phyloP scores from a whole-genome alignment of 2,329 filamentous ascomycete genomes.

The Alternaria viburni region DNA sequence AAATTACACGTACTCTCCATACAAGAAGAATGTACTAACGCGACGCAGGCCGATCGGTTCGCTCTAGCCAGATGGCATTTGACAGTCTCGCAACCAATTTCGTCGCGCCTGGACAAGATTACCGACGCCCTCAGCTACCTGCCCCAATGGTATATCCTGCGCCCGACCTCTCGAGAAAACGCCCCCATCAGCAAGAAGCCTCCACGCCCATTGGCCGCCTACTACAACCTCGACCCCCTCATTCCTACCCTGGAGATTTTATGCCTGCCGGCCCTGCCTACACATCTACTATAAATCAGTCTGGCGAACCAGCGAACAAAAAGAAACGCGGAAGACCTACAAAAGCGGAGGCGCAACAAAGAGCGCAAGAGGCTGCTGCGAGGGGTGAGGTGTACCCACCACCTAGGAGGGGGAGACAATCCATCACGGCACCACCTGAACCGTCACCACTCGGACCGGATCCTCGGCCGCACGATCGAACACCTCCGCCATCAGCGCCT shows the following conservation, averaged over 20 bases:
- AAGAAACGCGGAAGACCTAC: slow-evolving; percentile 57
- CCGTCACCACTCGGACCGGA: slow-evolving; percentile 30
- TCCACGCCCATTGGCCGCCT: slow-evolving; percentile 48
- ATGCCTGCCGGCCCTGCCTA: slow-evolving; percentile 38
- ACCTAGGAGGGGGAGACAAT: slow-evolving; percentile 42
- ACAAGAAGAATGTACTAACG: slow-evolving; percentile 9
- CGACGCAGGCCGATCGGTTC: slow-evolving; percentile 44
- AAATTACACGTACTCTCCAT: background rate
- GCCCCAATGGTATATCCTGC: slow-evolving; percentile 41
- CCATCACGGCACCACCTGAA: slow-evolving; percentile 36
- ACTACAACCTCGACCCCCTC: slow-evolving; percentile 54
- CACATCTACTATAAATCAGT: slow-evolving; percentile 30
- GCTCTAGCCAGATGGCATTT: slow-evolving; percentile 46
- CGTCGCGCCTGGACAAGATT: slow-evolving; percentile 26
- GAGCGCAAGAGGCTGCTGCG: slow-evolving; percentile 50
- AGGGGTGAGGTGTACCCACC: slow-evolving; percentile 50
- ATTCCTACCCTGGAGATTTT: slow-evolving; percentile 42
- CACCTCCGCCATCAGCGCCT: slow-evolving; percentile 34
- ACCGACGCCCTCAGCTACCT: slow-evolving; percentile 38
- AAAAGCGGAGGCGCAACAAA: slow-evolving; percentile 55
- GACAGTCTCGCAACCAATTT: slow-evolving; percentile 35
- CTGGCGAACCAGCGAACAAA: slow-evolving; percentile 49
- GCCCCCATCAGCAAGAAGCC: slow-evolving; percentile 42
- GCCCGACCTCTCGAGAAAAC: slow-evolving; percentile 45
- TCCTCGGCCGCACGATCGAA: slow-evolving; percentile 31